Evolutionary conservation across 305 asterid species (phyloP), one percentile per base, ranked within the genome.

Genomic region (Lippia alba): DNA sequence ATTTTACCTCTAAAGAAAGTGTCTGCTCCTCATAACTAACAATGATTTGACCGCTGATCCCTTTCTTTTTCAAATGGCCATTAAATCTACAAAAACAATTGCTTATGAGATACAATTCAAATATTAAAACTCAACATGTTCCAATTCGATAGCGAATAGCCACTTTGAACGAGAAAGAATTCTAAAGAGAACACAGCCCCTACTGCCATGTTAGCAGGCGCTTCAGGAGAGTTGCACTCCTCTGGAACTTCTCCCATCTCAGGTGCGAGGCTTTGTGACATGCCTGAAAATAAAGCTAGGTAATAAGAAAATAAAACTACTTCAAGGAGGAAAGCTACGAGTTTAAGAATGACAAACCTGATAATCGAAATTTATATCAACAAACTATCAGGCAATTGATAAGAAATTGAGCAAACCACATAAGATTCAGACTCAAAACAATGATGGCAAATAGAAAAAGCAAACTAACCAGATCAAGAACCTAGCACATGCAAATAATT

Each of bases 141-240:
- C 30, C 57, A 39, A n/a, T 57, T n/a, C 71, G 58, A 70, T 16
- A 62, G 57, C 54, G 50, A 40, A 74, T 57, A 44, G 66, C 46
- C 60, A 58, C 7, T 60, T 20, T 53, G 44, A 69, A 48, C 41
- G 66, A 44, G 67, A 71, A 20, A 46, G 68, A 55, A 67, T 16
- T 49, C 33, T 48, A 70, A 60, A 66, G 71, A 73, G 64, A 76
- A 74, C 59, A 81, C 59, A 81, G 56, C 75, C 34, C 97, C 16
- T 87, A 94, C 98, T 89, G 91, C 99, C 97, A 89, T 0, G 97
- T 88, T 15, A 91, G 79, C 79, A 88, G 96, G 65, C 94, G 91
- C 84, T 82, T 87, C 82, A 88, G 76, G 69, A 64, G 86, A 64
- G 82, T 75, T 19, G 97, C 97, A 61, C 83, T 94, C 81, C 91